Evolutionary conservation across 2,329 filamentous ascomycete species (phyloP).

Genomic region (Diaporthe sp.): DNA sequence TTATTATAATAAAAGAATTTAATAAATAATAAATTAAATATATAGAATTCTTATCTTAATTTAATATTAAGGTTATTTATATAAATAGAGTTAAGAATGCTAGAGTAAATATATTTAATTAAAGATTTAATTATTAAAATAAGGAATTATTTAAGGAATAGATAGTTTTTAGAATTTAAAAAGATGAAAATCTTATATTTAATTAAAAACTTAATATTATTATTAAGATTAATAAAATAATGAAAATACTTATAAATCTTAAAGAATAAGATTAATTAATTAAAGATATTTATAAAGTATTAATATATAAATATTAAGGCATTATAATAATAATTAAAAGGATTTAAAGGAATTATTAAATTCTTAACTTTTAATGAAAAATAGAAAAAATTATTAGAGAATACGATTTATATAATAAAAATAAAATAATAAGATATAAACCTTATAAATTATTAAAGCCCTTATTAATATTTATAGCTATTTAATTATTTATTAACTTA

Average conservation of each 20-base stretch:
- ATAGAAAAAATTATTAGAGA: neutral
- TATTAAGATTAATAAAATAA: neutral
- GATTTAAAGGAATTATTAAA: neutral
- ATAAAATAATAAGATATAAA: no score
- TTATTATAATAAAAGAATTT: neutral
- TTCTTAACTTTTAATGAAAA: no score
- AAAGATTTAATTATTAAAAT: neutral
- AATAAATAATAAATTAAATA: neutral
- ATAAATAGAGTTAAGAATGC: neutral
- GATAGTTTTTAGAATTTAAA: neutral
- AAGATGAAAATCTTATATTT: neutral
- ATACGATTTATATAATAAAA: no score
- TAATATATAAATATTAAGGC: no score
- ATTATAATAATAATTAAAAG: neutral
- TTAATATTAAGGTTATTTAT: neutral
- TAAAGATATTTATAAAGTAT: no score
- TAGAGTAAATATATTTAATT: neutral
- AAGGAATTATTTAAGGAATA: neutral
- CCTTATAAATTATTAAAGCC: no score
- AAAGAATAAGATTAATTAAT: no score
- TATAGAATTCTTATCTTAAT: neutral
- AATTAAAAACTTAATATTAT: neutral
- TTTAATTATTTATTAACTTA: no score
- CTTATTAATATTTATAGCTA: no score
- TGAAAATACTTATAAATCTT: no score